Percentiles rank a stretch among this genome's conserved stretches.
phyloP scores from a whole-genome alignment of 2,329 filamentous ascomycete genomes.

The Nothophaeocryptopus gaeumannii region DNA sequence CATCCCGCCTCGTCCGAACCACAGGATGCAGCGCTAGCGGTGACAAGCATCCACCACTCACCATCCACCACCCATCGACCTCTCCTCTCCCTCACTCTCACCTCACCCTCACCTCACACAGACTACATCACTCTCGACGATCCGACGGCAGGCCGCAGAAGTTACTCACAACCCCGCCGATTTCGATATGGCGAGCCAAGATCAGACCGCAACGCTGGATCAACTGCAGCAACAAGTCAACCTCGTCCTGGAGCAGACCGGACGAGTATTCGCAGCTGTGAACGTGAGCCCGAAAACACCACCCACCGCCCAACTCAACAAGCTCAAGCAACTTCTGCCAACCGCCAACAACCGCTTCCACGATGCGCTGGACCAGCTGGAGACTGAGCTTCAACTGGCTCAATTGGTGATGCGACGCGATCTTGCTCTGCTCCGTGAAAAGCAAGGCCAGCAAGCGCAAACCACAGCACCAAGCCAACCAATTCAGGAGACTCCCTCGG shows the following conservation, averaged over 20 bases:
- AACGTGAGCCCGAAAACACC: slow-evolving; percentile 27
- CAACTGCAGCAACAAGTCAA: slow-evolving; percentile 49
- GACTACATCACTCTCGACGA: neutral
- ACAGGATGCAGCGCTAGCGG: too few species aligned
- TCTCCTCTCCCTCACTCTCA: neutral
- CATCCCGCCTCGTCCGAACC: too few species aligned
- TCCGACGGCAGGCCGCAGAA: neutral
- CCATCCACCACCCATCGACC: too few species aligned
- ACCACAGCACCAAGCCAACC: neutral
- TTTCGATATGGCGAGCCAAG: slow-evolving; percentile 16
- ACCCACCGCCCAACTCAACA: slow-evolving; percentile 31
- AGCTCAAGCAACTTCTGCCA: slow-evolving; percentile 40
- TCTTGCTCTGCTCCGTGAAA: slow-evolving; percentile 32
- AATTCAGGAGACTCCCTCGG: neutral
- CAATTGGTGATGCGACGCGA: slow-evolving; percentile 36
- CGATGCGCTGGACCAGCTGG: slow-evolving; percentile 51
- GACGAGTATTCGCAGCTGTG: slow-evolving; percentile 45
- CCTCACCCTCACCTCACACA: neutral
- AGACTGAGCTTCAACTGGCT: slow-evolving; percentile 43
- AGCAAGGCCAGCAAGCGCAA: slow-evolving; percentile 4
- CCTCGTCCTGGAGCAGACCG: slow-evolving; percentile 45
- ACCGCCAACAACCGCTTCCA: slow-evolving; percentile 46
- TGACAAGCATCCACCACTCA: too few species aligned
- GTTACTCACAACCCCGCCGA: neutral
- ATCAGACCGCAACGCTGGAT: slow-evolving; percentile 37